Base-by-base conservation (phyloP, 2,329 filamentous ascomycete species). In the Aureobasidium sp. region DNA sequence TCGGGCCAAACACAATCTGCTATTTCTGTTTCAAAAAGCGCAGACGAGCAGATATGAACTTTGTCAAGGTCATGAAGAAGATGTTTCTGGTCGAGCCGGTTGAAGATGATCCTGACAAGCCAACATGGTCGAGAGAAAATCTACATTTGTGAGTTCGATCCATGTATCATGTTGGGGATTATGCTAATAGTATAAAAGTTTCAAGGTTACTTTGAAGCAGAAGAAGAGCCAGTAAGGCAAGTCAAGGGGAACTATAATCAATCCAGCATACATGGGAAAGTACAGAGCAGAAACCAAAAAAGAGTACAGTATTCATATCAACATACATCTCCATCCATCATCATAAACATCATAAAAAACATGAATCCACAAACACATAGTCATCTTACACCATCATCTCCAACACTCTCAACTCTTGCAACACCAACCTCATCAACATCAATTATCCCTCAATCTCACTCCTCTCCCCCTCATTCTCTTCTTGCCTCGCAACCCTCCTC, bases 11-110 rank as follows among this genome's bases (percentile, higher is more conserved):
- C 11, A 84, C 84, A 0, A 74, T 91, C 47, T 91, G 87, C 73
- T 87, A 88, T 24, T 97, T 99, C 76, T 96, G 93, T 78, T 97
- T 95, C 81, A 97, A 96, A 80, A 93, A 91, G 77, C 82, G 94
- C 67, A 85, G 94, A 70, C 83, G 90, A 64, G 94, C 81, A 6
- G 81, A 83, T 67, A 67, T 81, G 70, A 74, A 77, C 31, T 83
- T 82, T 63, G 75, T 82, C 69, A 82, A 81, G 70, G 72, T 73
- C 8, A 74, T 76, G 17, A 77, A 72, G 67, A 82, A 81, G 69
- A 71, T 74, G 67, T 79, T 82, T 62, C 65, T 74, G 53, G 77
- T 82, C 17, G 68, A 73, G 62, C 75, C 77, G 58, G 74, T 82
- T 8, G 68, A 71, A 24, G 79, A 82, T 65, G 79, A 82, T 68